A percentile compares a stretch with the other conserved stretches of the same genome.
Evolutionary conservation across 2,329 filamentous ascomycete species (phyloP).

Genomic region (Botrytis pseudocinerea): DNA sequence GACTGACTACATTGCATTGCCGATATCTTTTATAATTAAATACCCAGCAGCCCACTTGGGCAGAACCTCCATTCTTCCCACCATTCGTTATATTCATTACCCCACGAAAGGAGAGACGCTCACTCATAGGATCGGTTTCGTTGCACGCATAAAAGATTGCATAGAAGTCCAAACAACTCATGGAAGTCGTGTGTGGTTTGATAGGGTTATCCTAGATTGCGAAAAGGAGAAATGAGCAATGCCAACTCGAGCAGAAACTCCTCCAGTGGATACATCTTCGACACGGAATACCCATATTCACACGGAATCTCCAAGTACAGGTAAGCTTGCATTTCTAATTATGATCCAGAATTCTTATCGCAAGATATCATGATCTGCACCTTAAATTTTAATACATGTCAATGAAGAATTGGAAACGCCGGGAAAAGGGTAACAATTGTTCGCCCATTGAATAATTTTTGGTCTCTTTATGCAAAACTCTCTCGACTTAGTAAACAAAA

Average conservation of each 20-base stretch:
- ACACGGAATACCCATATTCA: conserved; percentile 28
- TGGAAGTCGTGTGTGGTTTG: conserved; percentile 20
- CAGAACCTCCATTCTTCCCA: neutral
- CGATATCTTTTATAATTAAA: neutral
- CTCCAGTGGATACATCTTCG: conserved; percentile 22
- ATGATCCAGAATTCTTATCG: conserved; percentile 10
- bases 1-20: neutral
- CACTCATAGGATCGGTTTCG: conserved; percentile 11
- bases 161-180: conserved; percentile 16
- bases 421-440: neutral
- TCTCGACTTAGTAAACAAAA: conserved; percentile 1
- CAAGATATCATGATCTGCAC: conserved; percentile 10
- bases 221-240: conserved; percentile 32
- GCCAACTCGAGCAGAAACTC: conserved; percentile 28
- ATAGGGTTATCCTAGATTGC: conserved; percentile 23
- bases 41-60: neutral
- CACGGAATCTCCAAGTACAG: conserved; percentile 26
- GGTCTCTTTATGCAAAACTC: conserved; percentile 11
- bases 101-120: neutral
- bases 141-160: conserved; percentile 15
- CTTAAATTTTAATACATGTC: neutral
- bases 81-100: neutral
- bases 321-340: conserved; percentile 26
- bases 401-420: neutral
- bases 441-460: conserved; percentile 1